Evolutionary conservation across 140 eudicot genomes (phyloP).

Genomic region (Anethum foeniculum): DNA sequence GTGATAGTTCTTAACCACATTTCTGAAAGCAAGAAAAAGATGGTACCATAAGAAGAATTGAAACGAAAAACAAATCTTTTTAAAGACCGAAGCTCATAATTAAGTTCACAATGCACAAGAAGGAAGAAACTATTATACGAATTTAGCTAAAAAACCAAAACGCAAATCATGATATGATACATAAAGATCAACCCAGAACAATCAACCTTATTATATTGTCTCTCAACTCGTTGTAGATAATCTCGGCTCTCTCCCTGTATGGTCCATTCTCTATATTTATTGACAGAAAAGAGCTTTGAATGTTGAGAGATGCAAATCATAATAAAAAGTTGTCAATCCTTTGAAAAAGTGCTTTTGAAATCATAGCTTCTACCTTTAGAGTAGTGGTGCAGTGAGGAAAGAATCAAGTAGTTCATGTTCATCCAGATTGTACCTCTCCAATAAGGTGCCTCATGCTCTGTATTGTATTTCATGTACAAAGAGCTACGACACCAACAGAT

Average conservation of each 20-base stretch:
- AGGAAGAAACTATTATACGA: no score
- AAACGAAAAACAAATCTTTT: no score
- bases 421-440: conserved; percentile 99
- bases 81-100: no score
- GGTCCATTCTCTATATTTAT: conserved; percentile 74
- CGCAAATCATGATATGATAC: no score
- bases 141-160: no score
- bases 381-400: conserved; percentile 72
- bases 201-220: conserved; percentile 60
- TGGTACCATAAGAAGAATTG: no score
- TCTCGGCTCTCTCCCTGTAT: conserved; percentile 59
- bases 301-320: background rate
- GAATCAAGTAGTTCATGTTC: conserved; percentile 93
- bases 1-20: conserved; percentile 55
- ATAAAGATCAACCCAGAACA: background rate
- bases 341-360: background rate
- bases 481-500: conserved; percentile 41
- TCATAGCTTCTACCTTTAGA: conserved; percentile 45
- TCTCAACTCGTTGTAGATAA: conserved; percentile 70
- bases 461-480: conserved; percentile 81
- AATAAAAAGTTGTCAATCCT: background rate
- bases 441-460: conserved; percentile 94
- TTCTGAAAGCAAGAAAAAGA: conserved; percentile 33
- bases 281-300: background rate
- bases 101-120: no score